Conservation (phyloP, 495 filamentous ascomycete species). For the Penicillium angulare region DNA sequence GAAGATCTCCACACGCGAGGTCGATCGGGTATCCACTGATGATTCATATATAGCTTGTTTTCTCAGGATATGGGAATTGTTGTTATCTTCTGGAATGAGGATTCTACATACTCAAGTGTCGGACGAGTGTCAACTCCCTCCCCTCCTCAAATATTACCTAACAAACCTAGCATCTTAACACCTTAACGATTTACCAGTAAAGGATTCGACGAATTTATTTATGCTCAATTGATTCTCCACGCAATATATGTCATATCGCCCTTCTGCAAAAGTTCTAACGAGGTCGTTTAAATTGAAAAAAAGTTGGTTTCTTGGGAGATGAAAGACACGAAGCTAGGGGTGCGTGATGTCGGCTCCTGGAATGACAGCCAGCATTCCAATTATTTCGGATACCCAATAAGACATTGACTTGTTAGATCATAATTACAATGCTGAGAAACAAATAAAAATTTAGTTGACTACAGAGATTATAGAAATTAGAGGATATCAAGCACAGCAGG, state of each 20-base stretch:
- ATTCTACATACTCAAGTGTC: no score
- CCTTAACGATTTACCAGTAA: no score
- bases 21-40: slow-evolving; percentile 4
- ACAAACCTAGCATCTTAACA: no score
- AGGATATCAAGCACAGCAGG: no score
- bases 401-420: slow-evolving; percentile 4
- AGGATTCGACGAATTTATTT: no score
- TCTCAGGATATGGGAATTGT: background rate
- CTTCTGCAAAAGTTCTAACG: no score
- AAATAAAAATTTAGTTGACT: background rate
- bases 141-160: slow-evolving; percentile 1
- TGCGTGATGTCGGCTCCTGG: slow-evolving; percentile 5
- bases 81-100: slow-evolving; percentile 19
- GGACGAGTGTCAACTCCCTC: no score
- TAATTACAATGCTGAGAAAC: slow-evolving; percentile 13
- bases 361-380: slow-evolving; percentile 20
- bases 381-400: background rate
- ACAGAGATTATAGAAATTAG: slow-evolving; percentile 10
- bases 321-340: slow-evolving; percentile 17
- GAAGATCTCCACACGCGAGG: slow-evolving; percentile 4
- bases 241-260: background rate
- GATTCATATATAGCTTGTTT: slow-evolving; percentile 16
- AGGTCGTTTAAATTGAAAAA: background rate
- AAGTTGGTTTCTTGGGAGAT: background rate
- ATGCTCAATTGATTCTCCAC: no score